phyloP scores from a whole-genome alignment of 805 yeast species.

The Yamadazyma olivae region DNA sequence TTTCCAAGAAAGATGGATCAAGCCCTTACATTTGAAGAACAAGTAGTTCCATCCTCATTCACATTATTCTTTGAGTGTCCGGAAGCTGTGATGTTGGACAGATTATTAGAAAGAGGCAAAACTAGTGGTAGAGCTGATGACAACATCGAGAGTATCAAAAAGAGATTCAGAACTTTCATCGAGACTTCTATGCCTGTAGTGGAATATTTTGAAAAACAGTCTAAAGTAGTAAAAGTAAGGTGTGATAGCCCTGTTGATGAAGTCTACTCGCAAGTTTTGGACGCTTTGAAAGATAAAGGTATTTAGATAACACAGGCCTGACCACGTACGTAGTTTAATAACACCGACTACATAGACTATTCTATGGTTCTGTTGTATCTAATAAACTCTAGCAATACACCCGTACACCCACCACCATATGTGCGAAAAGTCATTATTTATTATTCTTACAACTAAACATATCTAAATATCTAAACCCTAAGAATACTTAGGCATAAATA shows the following conservation, averaged over 20 bases:
- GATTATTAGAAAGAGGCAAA: slow-evolving; percentile 88
- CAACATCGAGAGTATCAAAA: slow-evolving; percentile 83
- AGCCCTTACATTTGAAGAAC: slow-evolving; percentile 86
- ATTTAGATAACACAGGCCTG: too few species aligned
- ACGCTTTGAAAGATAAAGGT: slow-evolving; percentile 50
- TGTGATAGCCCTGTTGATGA: slow-evolving; percentile 81
- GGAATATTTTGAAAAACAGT: slow-evolving; percentile 69
- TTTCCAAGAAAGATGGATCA: slow-evolving; percentile 99
- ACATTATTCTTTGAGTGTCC: slow-evolving; percentile 81
- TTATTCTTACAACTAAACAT: too few species aligned
- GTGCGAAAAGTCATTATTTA: too few species aligned
- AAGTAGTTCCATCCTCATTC: slow-evolving; percentile 65
- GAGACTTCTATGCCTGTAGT: slow-evolving; percentile 95
- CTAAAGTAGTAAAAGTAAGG: slow-evolving; percentile 70
- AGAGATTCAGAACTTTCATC: slow-evolving; percentile 81
- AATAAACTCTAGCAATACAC: too few species aligned
- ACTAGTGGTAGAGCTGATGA: slow-evolving; percentile 95
- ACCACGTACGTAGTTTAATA: too few species aligned
- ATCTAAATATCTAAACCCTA: too few species aligned
- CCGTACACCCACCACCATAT: too few species aligned
- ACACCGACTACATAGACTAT: too few species aligned
- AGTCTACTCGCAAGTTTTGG: slow-evolving; percentile 68
- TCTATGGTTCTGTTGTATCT: too few species aligned
- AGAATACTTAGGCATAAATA: too few species aligned
- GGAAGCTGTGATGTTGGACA: slow-evolving; percentile 74